phyloP scores from a whole-genome alignment of 768 basidiomycete species.

The Hygrocybe coccinea region DNA sequence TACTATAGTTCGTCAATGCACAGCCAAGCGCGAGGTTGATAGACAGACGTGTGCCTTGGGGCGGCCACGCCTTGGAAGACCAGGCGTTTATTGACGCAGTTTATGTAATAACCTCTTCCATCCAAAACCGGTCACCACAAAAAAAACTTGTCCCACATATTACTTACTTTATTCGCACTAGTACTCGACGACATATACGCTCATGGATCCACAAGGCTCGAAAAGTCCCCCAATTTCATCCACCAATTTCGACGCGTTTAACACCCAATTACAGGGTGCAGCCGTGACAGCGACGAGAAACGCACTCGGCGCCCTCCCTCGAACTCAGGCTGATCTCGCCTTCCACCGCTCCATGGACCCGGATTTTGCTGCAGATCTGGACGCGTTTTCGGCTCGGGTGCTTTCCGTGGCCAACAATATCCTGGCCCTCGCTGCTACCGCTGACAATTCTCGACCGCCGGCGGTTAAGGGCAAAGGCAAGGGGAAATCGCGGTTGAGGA shows the following conservation, averaged over 20 bases:
- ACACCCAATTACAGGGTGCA: constrained; percentile 51
- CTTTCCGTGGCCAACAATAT: constrained; percentile 63
- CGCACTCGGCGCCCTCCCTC: constrained; percentile 57
- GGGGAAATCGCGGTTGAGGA: constrained; percentile 51
- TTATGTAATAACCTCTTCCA: no score
- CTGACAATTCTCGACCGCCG: constrained; percentile 27
- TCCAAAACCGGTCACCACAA: no score
- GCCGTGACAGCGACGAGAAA: constrained; percentile 61
- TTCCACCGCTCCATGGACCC: constrained; percentile 87
- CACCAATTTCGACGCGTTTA: constrained; percentile 45
- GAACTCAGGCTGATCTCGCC: constrained; percentile 75
- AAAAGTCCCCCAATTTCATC: neutral
- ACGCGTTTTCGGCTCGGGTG: constrained; percentile 61
- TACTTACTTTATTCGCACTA: neutral
- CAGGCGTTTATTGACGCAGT: no score
- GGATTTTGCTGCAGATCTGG: constrained; percentile 62
- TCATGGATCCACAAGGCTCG: neutral
- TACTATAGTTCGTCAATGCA: no score
- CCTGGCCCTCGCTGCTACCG: constrained; percentile 47
- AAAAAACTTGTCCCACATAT: neutral
- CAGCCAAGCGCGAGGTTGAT: no score
- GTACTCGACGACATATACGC: neutral
- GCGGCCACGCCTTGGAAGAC: no score
- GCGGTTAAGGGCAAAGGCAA: constrained; percentile 43
- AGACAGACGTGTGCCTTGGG: no score